Conservation (phyloP, 23 red algal species). For the Agarophyton chilense region DNA sequence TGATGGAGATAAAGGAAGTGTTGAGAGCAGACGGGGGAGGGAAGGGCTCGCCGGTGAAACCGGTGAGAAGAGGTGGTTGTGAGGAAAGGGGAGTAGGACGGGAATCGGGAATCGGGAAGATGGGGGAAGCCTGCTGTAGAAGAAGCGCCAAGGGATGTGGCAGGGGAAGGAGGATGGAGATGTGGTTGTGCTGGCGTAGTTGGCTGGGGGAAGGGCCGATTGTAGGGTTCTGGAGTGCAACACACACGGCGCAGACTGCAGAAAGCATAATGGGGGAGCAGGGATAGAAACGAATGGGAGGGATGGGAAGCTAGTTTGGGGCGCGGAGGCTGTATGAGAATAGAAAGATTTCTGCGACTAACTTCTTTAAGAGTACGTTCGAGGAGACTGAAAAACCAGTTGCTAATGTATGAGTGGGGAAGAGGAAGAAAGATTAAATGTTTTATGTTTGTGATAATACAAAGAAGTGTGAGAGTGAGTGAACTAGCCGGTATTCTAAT, state of each 20-base stretch:
- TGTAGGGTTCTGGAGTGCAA: conserved; percentile 7
- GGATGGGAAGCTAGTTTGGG: not conserved
- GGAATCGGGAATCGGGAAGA: not conserved
- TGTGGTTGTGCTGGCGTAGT: not conserved
- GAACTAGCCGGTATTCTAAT: not conserved
- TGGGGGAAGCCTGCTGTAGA: conserved; percentile 9
- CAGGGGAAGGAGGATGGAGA: conserved; percentile 2
- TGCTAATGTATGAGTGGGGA: no score
- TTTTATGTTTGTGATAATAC: not conserved
- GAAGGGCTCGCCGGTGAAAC: not conserved
- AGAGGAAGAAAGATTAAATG: not conserved
- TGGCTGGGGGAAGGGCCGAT: not conserved
- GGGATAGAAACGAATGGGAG: not conserved
- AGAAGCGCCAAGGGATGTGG: not conserved
- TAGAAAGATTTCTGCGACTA: not conserved
- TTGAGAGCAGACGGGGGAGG: not conserved
- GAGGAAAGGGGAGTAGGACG: not conserved
- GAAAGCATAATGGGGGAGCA: conserved; percentile 7
- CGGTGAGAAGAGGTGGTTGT: not conserved
- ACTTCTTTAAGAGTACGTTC: conserved; percentile 4
- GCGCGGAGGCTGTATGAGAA: conserved; percentile 17
- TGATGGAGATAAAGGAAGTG: conserved; percentile 16
- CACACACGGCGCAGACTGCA: not conserved
- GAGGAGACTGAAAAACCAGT: no score
- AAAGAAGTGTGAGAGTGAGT: not conserved